Base-by-base conservation (phyloP, 768 basidiomycete genomes). In the Phlebiopsis flavidoalba region DNA sequence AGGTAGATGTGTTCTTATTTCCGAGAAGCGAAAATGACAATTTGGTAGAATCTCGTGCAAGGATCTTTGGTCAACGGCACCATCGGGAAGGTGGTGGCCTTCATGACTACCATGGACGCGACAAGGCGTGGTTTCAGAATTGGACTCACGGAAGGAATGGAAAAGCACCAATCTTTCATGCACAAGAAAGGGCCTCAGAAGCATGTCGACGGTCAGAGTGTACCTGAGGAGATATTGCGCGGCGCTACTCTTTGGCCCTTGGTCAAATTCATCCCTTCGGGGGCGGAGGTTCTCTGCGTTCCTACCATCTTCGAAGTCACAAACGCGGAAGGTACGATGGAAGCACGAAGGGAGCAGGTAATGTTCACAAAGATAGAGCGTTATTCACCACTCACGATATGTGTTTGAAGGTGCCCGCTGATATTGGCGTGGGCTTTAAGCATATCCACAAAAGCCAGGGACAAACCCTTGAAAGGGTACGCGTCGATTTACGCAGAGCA, bases 381-480 rank as follows among this genome's bases (percentile, higher is more conserved):
- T 57, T 40, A 45, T 31, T 45, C 52, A 31, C 36, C 8, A 53
- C 5, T 37, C n/a, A n/a, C n/a, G 19, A 15, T 21, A 21, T 1
- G 11, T 2, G 21, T 64, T 33, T 40, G 6, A 31, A 84, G 81
- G 64, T 86, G 8, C 83, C n/a, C 84, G 2, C 65, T 88, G 5
- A 86, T 87, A 54, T 74, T 93, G n/a, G 86, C 93, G 0, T 95
- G 92, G 89, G 92, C 93, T 0, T 77, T 95, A 69, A 88, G 87
- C 52, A 86, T n/a, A n/a, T 95, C 37, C 92, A 95, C 74, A 95
- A 95, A 69, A 88, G 88, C 5, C 94, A 96, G 70, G 94, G 94
- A 0, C 93, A 95, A 71, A 95, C 94, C 0, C 74, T 96, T 48
- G 84, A 91, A 54, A 79, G 91, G 53, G 91, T 95, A 59, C 89